Evolutionary conservation across 163 green algal species (phyloP), one percentile per base, ranked within the genome.

Genomic region (Prototheca stagnorum): DNA sequence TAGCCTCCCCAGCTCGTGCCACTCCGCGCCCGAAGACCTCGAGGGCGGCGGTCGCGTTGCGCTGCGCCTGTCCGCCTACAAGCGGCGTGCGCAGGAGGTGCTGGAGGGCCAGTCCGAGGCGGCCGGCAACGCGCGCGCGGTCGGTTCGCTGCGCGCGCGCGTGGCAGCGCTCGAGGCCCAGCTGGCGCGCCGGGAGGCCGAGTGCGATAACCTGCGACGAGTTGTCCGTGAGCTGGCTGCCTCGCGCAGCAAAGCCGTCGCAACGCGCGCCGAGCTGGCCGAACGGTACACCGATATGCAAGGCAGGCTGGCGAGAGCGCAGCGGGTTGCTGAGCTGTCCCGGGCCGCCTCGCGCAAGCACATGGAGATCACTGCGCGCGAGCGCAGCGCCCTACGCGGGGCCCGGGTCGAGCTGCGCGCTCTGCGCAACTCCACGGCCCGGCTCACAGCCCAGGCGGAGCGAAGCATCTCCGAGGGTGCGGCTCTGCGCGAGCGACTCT

Each of bases 191-290:
- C 12, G 16, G 17, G n/a, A 16, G 17, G 40, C 40, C n/a, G 69
- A 79, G 44, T 54, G 44, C 21, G 56, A 64, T 15, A 75, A 68
- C 28, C 44, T 79, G 31, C 44, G 41, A 54, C 42, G 36, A 1
- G 49, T 79, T 24, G 59, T 79, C 28, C 47, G 47, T 0, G 60
- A 79, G 51, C 56, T 79, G 36, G 57, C 41, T 7, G 56, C 72
- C 19, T 57, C 39, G 27, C 55, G 70, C 11, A 42, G 29, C 35
- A 62, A 66, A 39, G 49, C 63, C 43, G 47, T 58, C 15, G 34
- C 11, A 6, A 46, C 26, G 7, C 37, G 43, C 3, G 42, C 51
- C 12, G 36, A 51, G n/a, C 52, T 70, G 51, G 34, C 45, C 8
- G 67, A 74, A 27, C 43, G 47, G 37, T 48, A 68, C 26, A 50